These are phyloP conservation scores for Phyllostachys edulis DNA, from an alignment of 176 grass and related monocot genomes.

Conservation along the genomic window DNA sequence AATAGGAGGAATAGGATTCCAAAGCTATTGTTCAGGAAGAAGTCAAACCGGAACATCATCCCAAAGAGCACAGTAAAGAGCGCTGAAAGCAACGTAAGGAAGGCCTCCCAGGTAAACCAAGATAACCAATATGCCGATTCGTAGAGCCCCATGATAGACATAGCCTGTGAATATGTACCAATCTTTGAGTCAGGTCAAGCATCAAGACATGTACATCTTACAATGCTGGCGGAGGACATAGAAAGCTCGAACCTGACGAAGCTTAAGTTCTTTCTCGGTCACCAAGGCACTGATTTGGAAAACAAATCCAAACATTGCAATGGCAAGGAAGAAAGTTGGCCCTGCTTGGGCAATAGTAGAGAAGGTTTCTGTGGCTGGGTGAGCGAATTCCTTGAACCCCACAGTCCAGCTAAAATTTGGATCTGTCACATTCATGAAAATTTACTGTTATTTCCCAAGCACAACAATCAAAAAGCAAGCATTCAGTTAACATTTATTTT, in stretches of 20 bases:
- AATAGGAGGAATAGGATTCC: slow-evolving; percentile 75
- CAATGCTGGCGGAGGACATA: not conserved
- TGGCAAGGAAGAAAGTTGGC: slow-evolving; percentile 92
- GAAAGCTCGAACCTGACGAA: slow-evolving; percentile 68
- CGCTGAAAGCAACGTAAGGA: slow-evolving; percentile 72
- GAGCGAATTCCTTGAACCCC: slow-evolving; percentile 93
- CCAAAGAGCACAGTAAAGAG: slow-evolving; percentile 94
- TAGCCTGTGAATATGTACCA: slow-evolving; percentile 56
- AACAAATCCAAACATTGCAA: slow-evolving; percentile 98
- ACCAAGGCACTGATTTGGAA: slow-evolving; percentile 95
- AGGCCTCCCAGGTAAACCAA: slow-evolving; percentile 94
- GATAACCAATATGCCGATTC: slow-evolving; percentile 96
- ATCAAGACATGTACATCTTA: slow-evolving; percentile 9
- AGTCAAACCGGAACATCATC: slow-evolving; percentile 98
- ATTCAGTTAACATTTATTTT: slow-evolving; percentile 20
- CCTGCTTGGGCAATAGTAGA: slow-evolving; percentile 80
- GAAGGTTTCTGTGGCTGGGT: slow-evolving; percentile 88
- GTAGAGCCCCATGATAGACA: slow-evolving; percentile 97
- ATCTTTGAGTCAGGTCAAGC: slow-evolving; percentile 11
- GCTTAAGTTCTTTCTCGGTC: slow-evolving; percentile 89
- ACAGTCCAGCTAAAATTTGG: slow-evolving; percentile 86
- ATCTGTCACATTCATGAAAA: slow-evolving; percentile 51
- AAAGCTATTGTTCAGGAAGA: slow-evolving; percentile 85
- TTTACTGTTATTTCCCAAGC: not conserved
- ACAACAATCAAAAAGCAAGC: slow-evolving; percentile 13